These are phyloP conservation scores for Colletotrichum sp. DNA, from an alignment of 2,329 filamentous ascomycete species.

Conservation along the genomic window DNA sequence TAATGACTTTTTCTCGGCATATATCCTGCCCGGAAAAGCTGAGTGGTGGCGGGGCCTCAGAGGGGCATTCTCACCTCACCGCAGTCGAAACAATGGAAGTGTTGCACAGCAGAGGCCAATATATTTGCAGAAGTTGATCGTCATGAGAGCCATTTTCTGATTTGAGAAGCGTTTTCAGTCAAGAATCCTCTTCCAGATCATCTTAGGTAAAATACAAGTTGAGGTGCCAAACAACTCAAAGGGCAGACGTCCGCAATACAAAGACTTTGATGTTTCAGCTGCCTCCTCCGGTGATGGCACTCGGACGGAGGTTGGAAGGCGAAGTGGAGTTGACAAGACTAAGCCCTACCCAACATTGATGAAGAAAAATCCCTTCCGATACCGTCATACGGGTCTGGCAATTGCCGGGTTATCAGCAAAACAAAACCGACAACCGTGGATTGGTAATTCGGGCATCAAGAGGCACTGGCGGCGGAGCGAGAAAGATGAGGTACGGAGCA, in stretches of 20 bases:
- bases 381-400: not conserved
- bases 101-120: not conserved
- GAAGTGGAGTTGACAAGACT: not conserved
- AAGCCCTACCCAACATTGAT: not conserved
- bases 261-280: not conserved
- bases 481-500: slow-evolving; percentile 15
- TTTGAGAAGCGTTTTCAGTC: not conserved
- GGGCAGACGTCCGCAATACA: not conserved
- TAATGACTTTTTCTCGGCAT: not conserved
- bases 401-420: not conserved
- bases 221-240: not conserved
- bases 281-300: not conserved
- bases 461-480: slow-evolving; percentile 4
- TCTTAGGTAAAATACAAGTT: not conserved
- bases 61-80: not conserved
- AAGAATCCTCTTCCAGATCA: not conserved
- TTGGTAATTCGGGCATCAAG: slow-evolving; percentile 20
- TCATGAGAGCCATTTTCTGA: not conserved
- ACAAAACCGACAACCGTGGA: not conserved
- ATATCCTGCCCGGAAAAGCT: not conserved
- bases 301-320: not conserved
- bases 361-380: not conserved
- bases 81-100: not conserved
- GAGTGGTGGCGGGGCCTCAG: not conserved
- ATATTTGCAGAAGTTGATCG: not conserved